Percentiles rank a stretch among this genome's conserved stretches.
phyloP scores from a whole-genome alignment of 495 filamentous ascomycete genomes.

The Parachaetomium inaequale region DNA sequence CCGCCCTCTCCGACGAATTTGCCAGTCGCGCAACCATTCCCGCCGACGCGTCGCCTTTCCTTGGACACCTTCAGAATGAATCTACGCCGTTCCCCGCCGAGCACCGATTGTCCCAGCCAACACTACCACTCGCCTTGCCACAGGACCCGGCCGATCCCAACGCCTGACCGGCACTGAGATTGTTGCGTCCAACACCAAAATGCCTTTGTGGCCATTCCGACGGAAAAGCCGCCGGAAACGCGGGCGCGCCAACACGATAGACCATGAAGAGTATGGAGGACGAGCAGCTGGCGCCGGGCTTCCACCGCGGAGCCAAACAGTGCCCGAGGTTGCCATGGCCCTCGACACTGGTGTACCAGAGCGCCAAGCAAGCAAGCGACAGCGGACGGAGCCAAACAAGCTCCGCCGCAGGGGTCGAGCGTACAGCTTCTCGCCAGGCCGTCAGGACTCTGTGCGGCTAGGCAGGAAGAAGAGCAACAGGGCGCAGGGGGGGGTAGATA shows the following conservation, averaged over 20 bases:
- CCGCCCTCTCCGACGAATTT: slow-evolving; percentile 15
- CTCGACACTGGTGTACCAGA: slow-evolving; percentile 19
- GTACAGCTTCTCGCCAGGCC: slow-evolving; percentile 54
- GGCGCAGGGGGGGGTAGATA: slow-evolving; percentile 31
- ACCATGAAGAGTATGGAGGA: slow-evolving; percentile 31
- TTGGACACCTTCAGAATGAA: slow-evolving; percentile 27
- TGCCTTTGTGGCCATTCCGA: slow-evolving; percentile 67
- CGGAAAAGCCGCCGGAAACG: slow-evolving; percentile 56
- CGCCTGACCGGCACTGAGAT: slow-evolving; percentile 51
- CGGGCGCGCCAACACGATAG: slow-evolving; percentile 36
- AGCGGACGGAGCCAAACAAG: slow-evolving; percentile 44
- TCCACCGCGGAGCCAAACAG: slow-evolving; percentile 39
- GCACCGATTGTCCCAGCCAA: slow-evolving; percentile 11
- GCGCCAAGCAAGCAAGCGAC: slow-evolving; percentile 26
- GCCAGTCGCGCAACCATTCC: slow-evolving; percentile 10
- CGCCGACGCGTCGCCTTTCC: slow-evolving; percentile 14
- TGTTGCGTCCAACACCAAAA: background rate
- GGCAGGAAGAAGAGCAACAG: slow-evolving; percentile 27
- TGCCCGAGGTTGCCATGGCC: slow-evolving; percentile 26
- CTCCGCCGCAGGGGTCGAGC: slow-evolving; percentile 46
- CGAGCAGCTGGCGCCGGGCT: slow-evolving; percentile 28
- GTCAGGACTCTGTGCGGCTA: slow-evolving; percentile 45
- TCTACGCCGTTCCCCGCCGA: slow-evolving; percentile 14
- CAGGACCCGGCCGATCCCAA: background rate
- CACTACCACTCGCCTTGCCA: background rate